Conservation (phyloP, 352 stramenopile genomes). For the Pythium insidiosum region DNA sequence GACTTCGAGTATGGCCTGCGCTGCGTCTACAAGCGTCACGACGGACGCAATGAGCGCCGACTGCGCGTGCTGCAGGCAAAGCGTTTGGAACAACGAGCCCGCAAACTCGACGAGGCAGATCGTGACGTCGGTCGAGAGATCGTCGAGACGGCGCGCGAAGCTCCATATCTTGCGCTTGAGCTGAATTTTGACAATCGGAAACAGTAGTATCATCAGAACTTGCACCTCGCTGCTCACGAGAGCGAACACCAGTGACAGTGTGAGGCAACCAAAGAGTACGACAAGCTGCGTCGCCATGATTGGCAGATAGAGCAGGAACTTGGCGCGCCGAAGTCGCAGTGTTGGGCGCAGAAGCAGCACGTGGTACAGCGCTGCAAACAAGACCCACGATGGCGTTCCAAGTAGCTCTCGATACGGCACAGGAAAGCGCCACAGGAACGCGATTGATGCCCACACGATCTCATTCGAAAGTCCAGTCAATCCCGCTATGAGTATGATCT, state of each 20-base stretch:
- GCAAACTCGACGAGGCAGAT: conserved; percentile 32
- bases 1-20: conserved; percentile 17
- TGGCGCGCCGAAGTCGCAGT: background rate
- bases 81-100: conserved; percentile 19
- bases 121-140: conserved; percentile 36
- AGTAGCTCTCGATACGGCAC: conserved; percentile 12
- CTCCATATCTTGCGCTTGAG: conserved; percentile 21
- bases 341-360: conserved; percentile 1
- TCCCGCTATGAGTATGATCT: conserved; percentile 1
- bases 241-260: conserved; percentile 19
- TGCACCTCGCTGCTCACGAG: conserved; percentile 15
- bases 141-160: conserved; percentile 22
- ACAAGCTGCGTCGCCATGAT: conserved; percentile 4
- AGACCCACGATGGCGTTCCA: background rate
- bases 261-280: conserved; percentile 15
- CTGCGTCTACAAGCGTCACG: conserved; percentile 16
- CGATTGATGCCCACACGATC: conserved; percentile 4
- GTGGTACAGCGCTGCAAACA: conserved; percentile 3
- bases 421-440: conserved; percentile 13
- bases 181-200: conserved; percentile 15
- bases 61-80: conserved; percentile 17
- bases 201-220: conserved; percentile 14
- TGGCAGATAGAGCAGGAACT: conserved; percentile 3
- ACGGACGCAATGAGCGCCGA: conserved; percentile 6
- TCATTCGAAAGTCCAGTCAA: conserved; percentile 1